Evolutionary conservation across 768 basidiomycete species (phyloP).

Genomic region (Polyporus arcularius): DNA sequence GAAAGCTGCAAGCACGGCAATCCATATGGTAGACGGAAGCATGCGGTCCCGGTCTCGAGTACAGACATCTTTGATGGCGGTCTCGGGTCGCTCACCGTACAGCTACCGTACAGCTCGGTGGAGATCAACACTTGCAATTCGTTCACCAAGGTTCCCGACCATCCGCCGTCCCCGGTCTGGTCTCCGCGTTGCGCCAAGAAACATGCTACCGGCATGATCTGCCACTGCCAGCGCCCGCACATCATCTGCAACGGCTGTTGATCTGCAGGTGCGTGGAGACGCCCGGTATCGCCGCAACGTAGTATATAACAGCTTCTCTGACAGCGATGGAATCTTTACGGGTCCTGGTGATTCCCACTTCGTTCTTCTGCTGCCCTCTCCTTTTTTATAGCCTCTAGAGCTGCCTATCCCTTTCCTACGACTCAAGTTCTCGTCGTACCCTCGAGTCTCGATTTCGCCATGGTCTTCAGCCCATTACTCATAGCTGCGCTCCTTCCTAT

Average conservation of each 20-base stretch:
- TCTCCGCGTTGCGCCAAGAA: neutral
- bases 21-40: too few species aligned
- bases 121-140: too few species aligned
- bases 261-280: too few species aligned
- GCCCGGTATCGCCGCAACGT: too few species aligned
- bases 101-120: too few species aligned
- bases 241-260: neutral
- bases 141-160: neutral
- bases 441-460: neutral
- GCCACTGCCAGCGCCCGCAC: neutral
- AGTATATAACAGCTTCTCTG: neutral
- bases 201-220: neutral
- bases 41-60: too few species aligned
- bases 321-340: neutral
- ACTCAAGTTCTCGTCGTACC: too few species aligned
- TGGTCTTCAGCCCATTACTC: conserved; percentile 18
- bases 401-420: neutral
- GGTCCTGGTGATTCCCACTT: conserved; percentile 4
- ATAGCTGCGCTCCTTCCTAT: conserved; percentile 17
- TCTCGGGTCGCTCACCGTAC: too few species aligned
- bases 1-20: too few species aligned
- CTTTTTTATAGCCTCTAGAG: neutral
- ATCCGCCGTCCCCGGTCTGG: neutral
- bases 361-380: neutral
- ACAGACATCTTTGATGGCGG: too few species aligned